phyloP scores from a whole-genome alignment of 176 grass and related monocot genomes.

The Hyparrhenia diplandra region DNA sequence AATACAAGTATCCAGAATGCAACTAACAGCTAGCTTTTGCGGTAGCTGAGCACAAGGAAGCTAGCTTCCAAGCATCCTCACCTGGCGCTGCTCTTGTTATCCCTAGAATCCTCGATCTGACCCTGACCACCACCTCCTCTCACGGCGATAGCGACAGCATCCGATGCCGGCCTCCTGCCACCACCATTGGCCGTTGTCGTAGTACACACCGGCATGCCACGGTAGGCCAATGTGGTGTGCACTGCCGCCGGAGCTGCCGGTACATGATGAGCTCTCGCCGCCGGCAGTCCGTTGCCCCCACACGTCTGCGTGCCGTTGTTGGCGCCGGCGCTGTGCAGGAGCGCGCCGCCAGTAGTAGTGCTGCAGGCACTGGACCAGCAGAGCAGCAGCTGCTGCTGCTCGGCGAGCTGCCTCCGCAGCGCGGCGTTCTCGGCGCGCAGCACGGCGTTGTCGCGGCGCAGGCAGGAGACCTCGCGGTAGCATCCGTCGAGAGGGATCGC shows the following conservation, averaged over 20 bases:
- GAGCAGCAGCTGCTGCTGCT: slow-evolving; percentile 19
- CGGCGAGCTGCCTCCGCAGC: slow-evolving; percentile 39
- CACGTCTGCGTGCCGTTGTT: background rate
- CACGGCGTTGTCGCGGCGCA: slow-evolving; percentile 59
- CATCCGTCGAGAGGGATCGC: slow-evolving; percentile 60
- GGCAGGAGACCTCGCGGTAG: slow-evolving; percentile 65
- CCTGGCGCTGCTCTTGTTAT: slow-evolving; percentile 18
- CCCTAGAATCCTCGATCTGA: background rate
- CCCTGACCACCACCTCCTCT: background rate
- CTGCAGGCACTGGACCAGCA: background rate
- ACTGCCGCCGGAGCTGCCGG: background rate
- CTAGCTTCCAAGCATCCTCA: background rate
- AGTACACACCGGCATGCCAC: background rate
- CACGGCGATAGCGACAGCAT: background rate
- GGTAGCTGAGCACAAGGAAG: background rate
- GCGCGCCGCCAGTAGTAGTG: background rate
- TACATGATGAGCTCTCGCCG: background rate
- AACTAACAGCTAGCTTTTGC: background rate
- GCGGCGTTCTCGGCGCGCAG: slow-evolving; percentile 61
- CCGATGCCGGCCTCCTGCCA: background rate
- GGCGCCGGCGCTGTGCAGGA: background rate
- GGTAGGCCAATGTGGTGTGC: background rate
- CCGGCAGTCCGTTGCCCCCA: background rate
- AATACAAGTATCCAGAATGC: background rate
- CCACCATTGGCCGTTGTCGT: background rate